Conservation (phyloP, 2,329 filamentous ascomycete species). For the Fusarium sp. region DNA sequence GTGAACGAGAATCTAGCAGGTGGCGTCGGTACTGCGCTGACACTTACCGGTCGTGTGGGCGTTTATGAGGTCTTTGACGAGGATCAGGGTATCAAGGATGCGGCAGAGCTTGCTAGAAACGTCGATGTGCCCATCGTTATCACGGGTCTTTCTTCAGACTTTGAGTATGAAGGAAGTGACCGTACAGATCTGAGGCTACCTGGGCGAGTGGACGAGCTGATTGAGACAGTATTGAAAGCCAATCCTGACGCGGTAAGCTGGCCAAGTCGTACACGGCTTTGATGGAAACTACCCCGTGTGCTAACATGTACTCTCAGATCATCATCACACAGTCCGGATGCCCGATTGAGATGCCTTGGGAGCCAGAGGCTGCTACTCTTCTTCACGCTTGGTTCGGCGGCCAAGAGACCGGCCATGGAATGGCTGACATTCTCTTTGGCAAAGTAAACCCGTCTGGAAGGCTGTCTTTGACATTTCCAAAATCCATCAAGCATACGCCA, state of each 20-base stretch:
- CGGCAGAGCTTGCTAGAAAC: conserved; percentile 33
- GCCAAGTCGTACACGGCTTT: no score
- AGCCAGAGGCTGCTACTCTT: conserved; percentile 46
- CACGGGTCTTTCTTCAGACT: conserved; percentile 64
- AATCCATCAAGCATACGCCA: conserved; percentile 70
- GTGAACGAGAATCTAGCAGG: conserved; percentile 36
- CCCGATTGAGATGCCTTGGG: conserved; percentile 55
- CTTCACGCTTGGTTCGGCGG: conserved; percentile 45
- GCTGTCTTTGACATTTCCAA: conserved; percentile 72
- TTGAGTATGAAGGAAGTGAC: conserved; percentile 65
- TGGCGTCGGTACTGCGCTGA: conserved; percentile 37
- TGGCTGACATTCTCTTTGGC: conserved; percentile 42
- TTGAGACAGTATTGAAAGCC: conserved; percentile 61
- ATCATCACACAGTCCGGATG: conserved; percentile 54
- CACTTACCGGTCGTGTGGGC: conserved; percentile 32
- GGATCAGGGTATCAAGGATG: conserved; percentile 48
- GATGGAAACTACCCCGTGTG: no score
- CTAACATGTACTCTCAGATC: conserved; percentile 5
- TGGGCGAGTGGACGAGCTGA: conserved; percentile 64
- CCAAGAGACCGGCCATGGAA: conserved; percentile 41
- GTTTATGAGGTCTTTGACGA: conserved; percentile 33
- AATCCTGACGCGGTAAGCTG: conserved; percentile 67
- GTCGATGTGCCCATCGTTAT: conserved; percentile 64
- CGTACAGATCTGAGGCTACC: conserved; percentile 75
- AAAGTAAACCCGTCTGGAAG: conserved; percentile 57